Evolutionary conservation across 176 grass and related monocot species (phyloP).

Genomic region (Bromus sterilis): DNA sequence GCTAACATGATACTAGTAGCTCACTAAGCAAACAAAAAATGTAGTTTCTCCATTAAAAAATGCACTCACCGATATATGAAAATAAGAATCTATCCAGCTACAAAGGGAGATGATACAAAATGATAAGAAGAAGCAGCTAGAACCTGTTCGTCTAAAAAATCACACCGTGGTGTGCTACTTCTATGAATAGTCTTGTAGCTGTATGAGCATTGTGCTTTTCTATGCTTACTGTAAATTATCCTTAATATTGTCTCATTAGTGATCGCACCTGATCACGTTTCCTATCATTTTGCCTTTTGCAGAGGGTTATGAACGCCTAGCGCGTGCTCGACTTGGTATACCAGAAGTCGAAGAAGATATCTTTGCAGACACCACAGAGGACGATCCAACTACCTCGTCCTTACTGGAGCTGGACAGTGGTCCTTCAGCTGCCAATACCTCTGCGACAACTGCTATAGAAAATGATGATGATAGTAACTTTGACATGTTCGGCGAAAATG

Average conservation of each 20-base stretch:
- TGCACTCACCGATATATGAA: neutral
- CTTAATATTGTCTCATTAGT: neutral
- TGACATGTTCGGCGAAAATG: slow-evolving; percentile 82
- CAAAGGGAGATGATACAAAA: neutral
- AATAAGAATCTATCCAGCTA: neutral
- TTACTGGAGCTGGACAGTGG: slow-evolving; percentile 46
- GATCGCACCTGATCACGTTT: neutral
- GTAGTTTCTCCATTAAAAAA: neutral
- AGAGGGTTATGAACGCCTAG: slow-evolving; percentile 89
- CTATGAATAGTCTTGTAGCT: neutral
- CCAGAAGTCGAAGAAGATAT: slow-evolving; percentile 42
- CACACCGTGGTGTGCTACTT: neutral
- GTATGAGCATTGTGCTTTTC: neutral
- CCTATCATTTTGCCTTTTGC: slow-evolving; percentile 7
- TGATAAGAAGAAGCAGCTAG: neutral
- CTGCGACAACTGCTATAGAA: slow-evolving; percentile 16
- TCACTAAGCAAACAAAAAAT: neutral
- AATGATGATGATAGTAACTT: slow-evolving; percentile 53
- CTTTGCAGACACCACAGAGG: slow-evolving; percentile 37
- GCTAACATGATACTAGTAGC: neutral
- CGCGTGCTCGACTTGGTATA: slow-evolving; percentile 44
- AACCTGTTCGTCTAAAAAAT: neutral
- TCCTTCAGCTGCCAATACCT: slow-evolving; percentile 41
- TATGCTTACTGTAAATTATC: neutral
- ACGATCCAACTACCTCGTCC: slow-evolving; percentile 31